Base-by-base conservation (phyloP, 108 stramenopile genomes). In the Fragilaria crotonensis region DNA sequence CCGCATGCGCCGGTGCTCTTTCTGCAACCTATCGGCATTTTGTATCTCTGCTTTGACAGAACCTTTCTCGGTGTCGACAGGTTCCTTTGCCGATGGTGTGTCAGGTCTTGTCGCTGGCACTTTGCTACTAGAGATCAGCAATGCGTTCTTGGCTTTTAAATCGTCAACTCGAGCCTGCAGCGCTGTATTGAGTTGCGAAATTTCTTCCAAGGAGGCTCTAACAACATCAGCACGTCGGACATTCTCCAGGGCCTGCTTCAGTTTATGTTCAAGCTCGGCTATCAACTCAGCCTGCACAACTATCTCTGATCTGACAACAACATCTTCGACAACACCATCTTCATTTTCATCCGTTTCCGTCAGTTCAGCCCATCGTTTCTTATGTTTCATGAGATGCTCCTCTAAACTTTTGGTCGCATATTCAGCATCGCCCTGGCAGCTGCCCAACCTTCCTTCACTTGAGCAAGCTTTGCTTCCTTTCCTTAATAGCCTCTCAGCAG, bases 211-310 rank as follows among this genome's bases (percentile, higher is more conserved):
- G n/a, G 82, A 70, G 30, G 70, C 48, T 22, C 80, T 65, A 26
- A 79, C 63, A 4, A 67, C 55, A 48, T 89, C 86, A 46, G 81
- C 76, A 30, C 86, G 80, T 22, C 85, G 76, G 5, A 89, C 93
- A 50, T 87, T 80, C 45, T 90, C 93, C 21, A 89, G 48, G 20
- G 87, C 85, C 59, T 94, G 93, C 7, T 67, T 78, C 59, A 94
- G 52, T 52, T 90, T 94, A 60, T 80, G 87, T 61, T 87, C 80
- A 32, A 94, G 66, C 33, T 75, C 83, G 30, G 71, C 72, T 62
- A 81, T 79, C 54, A 69, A 72, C 77, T 84, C 71, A 22, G 80
- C 77, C 30, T 60, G 75, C 4, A 45, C 33, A 48, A 47, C 33
- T 45, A 31, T 32, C 22, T 67, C 66, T 28, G 33, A 26, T 20